Percentiles rank a stretch among this genome's conserved stretches.
Conservation (phyloP, 208 protist genomes). For the Leishmania amazonensis region DNA sequence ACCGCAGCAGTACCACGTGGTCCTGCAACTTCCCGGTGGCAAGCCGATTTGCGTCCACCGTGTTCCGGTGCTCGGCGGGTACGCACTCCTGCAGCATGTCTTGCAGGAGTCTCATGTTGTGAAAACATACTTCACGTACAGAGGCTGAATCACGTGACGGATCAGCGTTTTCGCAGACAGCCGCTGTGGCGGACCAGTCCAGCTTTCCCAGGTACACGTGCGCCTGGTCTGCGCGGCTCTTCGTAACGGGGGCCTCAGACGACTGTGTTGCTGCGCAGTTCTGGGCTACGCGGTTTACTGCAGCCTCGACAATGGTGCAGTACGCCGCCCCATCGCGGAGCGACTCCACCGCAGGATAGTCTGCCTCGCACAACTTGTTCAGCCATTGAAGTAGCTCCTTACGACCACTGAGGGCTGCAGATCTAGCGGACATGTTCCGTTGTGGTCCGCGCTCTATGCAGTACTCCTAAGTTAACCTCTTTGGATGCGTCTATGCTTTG, state of each 20-base stretch:
- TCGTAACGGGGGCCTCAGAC: slow-evolving; percentile 33
- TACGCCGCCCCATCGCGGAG: slow-evolving; percentile 84
- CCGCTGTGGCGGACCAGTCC: slow-evolving; percentile 60
- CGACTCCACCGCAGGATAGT: slow-evolving; percentile 82
- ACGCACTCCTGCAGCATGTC: slow-evolving; percentile 67
- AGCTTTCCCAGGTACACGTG: slow-evolving; percentile 33
- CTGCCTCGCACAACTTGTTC: slow-evolving; percentile 73
- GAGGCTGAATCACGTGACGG: slow-evolving; percentile 53
- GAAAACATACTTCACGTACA: slow-evolving; percentile 47
- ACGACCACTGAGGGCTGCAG: slow-evolving; percentile 48
- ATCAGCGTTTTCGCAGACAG: slow-evolving; percentile 66
- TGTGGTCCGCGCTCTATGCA: not conserved
- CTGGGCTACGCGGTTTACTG: slow-evolving; percentile 57
- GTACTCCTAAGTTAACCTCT: not conserved
- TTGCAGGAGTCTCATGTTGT: slow-evolving; percentile 76
- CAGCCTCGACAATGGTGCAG: slow-evolving; percentile 79
- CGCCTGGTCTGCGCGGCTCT: slow-evolving; percentile 25
- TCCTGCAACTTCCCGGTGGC: slow-evolving; percentile 82
- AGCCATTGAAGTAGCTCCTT: slow-evolving; percentile 81
- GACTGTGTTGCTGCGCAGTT: slow-evolving; percentile 44
- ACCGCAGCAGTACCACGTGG: slow-evolving; percentile 75
- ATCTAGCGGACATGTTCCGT: slow-evolving; percentile 14
- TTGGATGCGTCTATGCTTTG: slow-evolving; percentile 1
- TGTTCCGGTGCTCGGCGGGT: slow-evolving; percentile 45
- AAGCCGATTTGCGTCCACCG: slow-evolving; percentile 64